Percentiles rank a stretch among this genome's conserved stretches.
Conservation (phyloP, 768 basidiomycete species). For the Suillus paluster region DNA sequence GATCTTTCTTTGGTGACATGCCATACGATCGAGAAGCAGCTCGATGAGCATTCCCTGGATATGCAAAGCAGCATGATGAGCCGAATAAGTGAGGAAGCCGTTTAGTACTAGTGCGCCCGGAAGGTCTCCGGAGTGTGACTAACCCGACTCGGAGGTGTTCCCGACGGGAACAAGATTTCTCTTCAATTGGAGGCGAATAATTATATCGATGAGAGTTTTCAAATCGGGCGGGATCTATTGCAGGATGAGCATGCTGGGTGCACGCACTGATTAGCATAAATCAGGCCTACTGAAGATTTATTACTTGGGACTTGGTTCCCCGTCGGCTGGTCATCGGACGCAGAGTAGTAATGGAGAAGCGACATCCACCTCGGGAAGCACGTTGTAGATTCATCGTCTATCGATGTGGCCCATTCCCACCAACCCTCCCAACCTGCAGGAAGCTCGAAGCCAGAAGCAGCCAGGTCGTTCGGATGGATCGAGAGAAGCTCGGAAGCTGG, state of each 20-base stretch:
- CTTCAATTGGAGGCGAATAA: constrained; percentile 31
- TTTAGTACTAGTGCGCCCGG: background rate
- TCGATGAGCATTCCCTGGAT: constrained; percentile 13
- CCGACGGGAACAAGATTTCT: constrained; percentile 19
- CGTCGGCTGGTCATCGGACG: constrained; percentile 2
- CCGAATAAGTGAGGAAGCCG: constrained; percentile 7
- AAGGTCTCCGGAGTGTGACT: constrained; percentile 11
- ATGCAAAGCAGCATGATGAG: background rate
- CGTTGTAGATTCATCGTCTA: constrained; percentile 19
- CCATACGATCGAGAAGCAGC: constrained; percentile 38
- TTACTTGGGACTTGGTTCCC: background rate
- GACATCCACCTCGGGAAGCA: constrained; percentile 27
- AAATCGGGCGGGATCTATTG: constrained; percentile 28
- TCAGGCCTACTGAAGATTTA: background rate
- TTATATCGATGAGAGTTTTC: constrained; percentile 23
- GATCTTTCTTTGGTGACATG: constrained; percentile 78
- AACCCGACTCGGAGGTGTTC: constrained; percentile 13
- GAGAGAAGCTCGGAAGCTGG: constrained; percentile 34
- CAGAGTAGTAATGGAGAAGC: constrained; percentile 25
- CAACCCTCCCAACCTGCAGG: constrained; percentile 35
- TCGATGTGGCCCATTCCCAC: constrained; percentile 40
- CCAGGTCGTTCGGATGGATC: constrained; percentile 53
- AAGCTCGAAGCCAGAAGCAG: constrained; percentile 20
- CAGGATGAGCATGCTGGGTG: constrained; percentile 2
- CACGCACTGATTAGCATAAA: background rate